Conservation (phyloP, 2,329 filamentous ascomycete genomes). For the Fusarium chlamydosporum region DNA sequence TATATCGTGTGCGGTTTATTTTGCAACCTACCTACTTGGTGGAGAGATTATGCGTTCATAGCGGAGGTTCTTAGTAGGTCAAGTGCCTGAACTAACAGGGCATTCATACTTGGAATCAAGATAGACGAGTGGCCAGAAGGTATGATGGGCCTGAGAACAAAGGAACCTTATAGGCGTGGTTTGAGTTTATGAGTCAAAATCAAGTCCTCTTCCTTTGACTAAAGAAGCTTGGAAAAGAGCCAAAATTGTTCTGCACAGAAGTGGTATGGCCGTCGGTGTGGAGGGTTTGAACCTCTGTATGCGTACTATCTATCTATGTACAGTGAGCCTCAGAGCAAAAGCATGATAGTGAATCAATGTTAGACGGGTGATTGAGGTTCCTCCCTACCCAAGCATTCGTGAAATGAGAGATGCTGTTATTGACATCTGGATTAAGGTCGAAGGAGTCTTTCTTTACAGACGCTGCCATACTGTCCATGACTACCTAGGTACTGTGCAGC, state of each 20-base stretch:
- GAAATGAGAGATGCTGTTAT: too few relatives aligned
- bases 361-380: not conserved
- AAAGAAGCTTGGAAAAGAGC: not conserved
- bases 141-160: not conserved
- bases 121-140: constrained; percentile 4
- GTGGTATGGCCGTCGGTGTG: constrained; percentile 27
- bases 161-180: not conserved
- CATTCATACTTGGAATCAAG: constrained; percentile 13
- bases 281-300: constrained; percentile 18
- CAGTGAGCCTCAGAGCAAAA: constrained; percentile 5
- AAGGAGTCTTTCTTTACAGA: not conserved
- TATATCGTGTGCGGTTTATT: too few relatives aligned
- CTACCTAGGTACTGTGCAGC: not conserved
- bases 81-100: constrained; percentile 12
- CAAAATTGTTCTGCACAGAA: not conserved
- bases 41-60: constrained; percentile 24
- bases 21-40: too few relatives aligned
- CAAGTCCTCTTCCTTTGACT: not conserved
- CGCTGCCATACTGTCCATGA: not conserved
- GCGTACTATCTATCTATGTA: too few relatives aligned
- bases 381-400: too few relatives aligned
- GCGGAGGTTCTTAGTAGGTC: constrained; percentile 13
- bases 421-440: too few relatives aligned
- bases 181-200: constrained; percentile 2
- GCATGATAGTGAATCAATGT: constrained; percentile 24